phyloP scores from a whole-genome alignment of 2,329 filamentous ascomycete species.

The Colletotrichum tamarilloi region DNA sequence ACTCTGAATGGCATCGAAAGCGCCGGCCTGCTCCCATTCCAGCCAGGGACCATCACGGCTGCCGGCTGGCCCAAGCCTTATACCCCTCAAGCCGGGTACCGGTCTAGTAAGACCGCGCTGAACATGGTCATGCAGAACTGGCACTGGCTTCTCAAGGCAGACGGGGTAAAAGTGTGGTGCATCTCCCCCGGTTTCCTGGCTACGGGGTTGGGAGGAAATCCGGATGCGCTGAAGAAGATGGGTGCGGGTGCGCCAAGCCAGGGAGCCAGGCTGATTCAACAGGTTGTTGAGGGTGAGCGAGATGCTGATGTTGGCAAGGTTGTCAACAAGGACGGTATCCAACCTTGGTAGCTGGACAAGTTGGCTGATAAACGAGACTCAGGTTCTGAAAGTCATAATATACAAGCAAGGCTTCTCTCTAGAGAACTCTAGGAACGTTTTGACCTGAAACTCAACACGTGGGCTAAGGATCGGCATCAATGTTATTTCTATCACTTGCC shows the following conservation, averaged over 20 bases:
- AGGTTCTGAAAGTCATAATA: no score
- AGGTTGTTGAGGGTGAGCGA: constrained; percentile 54
- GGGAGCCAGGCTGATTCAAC: constrained; percentile 51
- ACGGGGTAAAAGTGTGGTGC: constrained; percentile 61
- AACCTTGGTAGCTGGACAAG: constrained; percentile 43
- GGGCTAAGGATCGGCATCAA: no score
- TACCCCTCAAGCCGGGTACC: constrained; percentile 44
- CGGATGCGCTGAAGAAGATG: constrained; percentile 44
- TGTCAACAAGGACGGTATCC: constrained; percentile 42
- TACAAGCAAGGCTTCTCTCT: no score
- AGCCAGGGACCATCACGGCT: constrained; percentile 50
- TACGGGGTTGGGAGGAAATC: constrained; percentile 53
- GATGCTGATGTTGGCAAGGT: constrained; percentile 55
- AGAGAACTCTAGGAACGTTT: no score
- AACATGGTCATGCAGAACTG: constrained; percentile 63
- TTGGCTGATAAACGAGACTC: no score
- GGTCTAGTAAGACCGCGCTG: constrained; percentile 54
- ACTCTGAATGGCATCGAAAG: constrained; percentile 44
- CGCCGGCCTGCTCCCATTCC: constrained; percentile 30
- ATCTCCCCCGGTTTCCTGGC: constrained; percentile 61
- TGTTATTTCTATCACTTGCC: no score
- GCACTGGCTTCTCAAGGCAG: constrained; percentile 51
- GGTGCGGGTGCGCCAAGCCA: constrained; percentile 48
- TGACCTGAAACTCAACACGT: no score
- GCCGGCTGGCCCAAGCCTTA: constrained; percentile 58